These are phyloP conservation scores for Lagerstroemia speciosa DNA, from an alignment of 345 rosid species.

Conservation along the genomic window DNA sequence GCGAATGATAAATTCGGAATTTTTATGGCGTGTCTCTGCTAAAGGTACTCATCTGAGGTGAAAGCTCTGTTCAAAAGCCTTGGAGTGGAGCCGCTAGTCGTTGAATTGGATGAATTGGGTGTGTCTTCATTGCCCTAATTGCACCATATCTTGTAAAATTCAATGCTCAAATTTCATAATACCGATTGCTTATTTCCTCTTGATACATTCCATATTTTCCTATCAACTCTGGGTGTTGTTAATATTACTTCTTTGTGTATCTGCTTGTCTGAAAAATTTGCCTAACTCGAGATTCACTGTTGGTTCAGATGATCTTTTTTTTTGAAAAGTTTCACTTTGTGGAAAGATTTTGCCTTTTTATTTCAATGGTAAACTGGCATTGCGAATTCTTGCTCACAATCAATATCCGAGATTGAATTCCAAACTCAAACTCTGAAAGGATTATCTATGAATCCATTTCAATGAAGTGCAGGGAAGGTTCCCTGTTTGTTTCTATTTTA, in stretches of 20 bases:
- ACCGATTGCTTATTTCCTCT: not conserved
- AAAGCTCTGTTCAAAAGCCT: slow-evolving; percentile 68
- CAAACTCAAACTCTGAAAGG: not conserved
- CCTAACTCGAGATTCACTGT: not conserved
- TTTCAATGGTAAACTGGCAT: not conserved
- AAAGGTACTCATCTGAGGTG: slow-evolving; percentile 88
- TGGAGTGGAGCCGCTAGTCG: slow-evolving; percentile 63
- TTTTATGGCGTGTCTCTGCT: slow-evolving; percentile 3
- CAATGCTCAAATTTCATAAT: not conserved
- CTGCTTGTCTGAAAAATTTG: no score
- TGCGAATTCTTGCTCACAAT: not conserved
- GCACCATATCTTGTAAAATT: not conserved
- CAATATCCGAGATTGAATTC: not conserved
- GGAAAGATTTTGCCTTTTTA: not conserved
- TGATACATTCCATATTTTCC: no score
- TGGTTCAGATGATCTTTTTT: not conserved
- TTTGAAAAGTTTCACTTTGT: not conserved
- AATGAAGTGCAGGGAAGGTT: not conserved
- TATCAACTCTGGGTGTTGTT: no score
- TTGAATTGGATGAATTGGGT: slow-evolving; percentile 94
- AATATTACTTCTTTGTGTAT: no score
- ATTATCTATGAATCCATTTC: not conserved
- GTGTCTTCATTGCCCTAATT: slow-evolving; percentile 9
- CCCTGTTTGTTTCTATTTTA: not conserved
- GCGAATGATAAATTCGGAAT: not conserved